These are phyloP conservation scores for Calonectria multiphialidica DNA, from an alignment of 2,329 filamentous ascomycete species.

Conservation along the genomic window DNA sequence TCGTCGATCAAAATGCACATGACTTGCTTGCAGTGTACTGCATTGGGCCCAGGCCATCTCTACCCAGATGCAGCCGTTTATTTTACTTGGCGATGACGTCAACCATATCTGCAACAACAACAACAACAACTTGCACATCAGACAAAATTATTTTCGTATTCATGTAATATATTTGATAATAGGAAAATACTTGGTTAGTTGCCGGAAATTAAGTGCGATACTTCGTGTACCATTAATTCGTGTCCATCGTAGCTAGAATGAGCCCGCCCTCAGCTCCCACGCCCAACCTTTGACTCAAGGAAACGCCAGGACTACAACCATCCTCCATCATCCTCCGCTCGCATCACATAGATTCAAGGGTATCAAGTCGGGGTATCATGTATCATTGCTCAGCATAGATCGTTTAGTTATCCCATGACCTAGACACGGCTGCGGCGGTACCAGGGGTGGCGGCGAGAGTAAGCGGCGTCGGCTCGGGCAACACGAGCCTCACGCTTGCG, in stretches of 20 bases:
- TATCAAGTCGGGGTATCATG: conserved; percentile 15
- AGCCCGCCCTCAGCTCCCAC: not conserved
- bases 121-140: not conserved
- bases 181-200: not conserved
- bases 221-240: conserved; percentile 1
- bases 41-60: not conserved
- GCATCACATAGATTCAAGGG: not conserved
- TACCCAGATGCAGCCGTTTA: not conserved
- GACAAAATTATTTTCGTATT: not conserved
- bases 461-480: conserved; percentile 44
- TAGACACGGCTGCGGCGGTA: conserved; percentile 58
- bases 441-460: conserved; percentile 52
- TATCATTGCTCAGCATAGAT: conserved; percentile 10
- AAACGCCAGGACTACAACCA: not conserved
- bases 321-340: not conserved
- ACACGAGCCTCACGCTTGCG: conserved; percentile 54
- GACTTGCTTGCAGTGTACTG: not conserved
- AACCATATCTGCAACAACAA: not conserved
- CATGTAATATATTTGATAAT: not conserved
- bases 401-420: conserved; percentile 21
- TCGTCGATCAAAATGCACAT: not conserved
- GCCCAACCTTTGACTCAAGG: not conserved
- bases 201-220: not conserved
- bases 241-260: conserved; percentile 5
- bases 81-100: conserved; percentile 1